A percentile compares a stretch with the other conserved stretches of the same genome.
Evolutionary conservation across 2,329 filamentous ascomycete species (phyloP).

Genomic region (Cyphellophora europaea): DNA sequence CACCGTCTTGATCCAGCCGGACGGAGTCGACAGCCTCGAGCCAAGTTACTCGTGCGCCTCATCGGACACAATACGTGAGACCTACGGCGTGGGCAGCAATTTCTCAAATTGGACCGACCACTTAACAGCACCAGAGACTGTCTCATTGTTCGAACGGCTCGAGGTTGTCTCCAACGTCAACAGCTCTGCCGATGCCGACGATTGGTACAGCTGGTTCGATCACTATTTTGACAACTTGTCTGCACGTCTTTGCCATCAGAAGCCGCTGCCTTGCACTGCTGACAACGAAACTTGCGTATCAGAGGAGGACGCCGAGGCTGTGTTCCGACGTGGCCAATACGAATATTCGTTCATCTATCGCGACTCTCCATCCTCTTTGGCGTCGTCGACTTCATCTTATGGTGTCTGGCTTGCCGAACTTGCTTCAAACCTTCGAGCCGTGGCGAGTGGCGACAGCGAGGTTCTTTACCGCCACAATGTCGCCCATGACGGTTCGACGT

Average conservation of each 20-base stretch:
- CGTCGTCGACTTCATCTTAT: slow-evolving; percentile 51
- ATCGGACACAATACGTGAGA: slow-evolving; percentile 35
- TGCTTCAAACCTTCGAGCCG: slow-evolving; percentile 52
- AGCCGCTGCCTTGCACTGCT: slow-evolving; percentile 60
- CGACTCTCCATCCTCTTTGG: slow-evolving; percentile 52
- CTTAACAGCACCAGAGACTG: slow-evolving; percentile 40
- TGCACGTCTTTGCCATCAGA: slow-evolving; percentile 65
- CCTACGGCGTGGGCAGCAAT: slow-evolving; percentile 36
- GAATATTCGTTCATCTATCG: slow-evolving; percentile 75
- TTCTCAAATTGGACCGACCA: slow-evolving; percentile 54
- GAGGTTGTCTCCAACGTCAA: slow-evolving; percentile 61
- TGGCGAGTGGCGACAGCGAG: slow-evolving; percentile 31
- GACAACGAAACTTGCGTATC: slow-evolving; percentile 49
- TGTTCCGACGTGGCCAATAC: slow-evolving; percentile 69
- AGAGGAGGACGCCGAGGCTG: slow-evolving; percentile 53
- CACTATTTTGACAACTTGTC: slow-evolving; percentile 83
- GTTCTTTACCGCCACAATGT: slow-evolving; percentile 64
- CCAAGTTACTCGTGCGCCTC: slow-evolving; percentile 59
- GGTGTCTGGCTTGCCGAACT: slow-evolving; percentile 71
- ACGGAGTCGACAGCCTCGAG: slow-evolving; percentile 61
- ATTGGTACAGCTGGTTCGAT: slow-evolving; percentile 60
- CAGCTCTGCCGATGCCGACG: slow-evolving; percentile 33
- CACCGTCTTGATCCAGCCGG: slow-evolving; percentile 35
- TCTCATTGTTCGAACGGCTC: slow-evolving; percentile 47
- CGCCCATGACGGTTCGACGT: slow-evolving; percentile 68